Evolutionary conservation across 805 yeast species (phyloP).

Genomic region (Nakazawaea peltata): DNA sequence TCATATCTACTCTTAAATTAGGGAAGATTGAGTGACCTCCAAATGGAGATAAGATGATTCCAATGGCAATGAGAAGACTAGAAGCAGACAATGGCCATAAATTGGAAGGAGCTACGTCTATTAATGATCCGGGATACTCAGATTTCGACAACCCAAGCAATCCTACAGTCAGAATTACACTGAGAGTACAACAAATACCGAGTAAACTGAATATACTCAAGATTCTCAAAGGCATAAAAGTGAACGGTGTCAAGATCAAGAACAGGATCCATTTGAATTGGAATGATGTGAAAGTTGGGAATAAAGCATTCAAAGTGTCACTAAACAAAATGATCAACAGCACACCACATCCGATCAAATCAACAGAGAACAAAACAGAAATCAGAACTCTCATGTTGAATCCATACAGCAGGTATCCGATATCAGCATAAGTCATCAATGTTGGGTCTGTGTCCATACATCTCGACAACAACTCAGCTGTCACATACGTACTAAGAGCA

Average conservation of each 20-base stretch:
- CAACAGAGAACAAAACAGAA: constrained; percentile 67
- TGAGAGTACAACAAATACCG: constrained; percentile 49
- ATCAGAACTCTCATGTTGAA: constrained; percentile 65
- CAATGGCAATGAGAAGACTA: constrained; percentile 42
- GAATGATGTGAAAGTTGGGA: constrained; percentile 42
- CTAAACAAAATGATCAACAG: constrained; percentile 76
- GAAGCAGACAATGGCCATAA: constrained; percentile 29
- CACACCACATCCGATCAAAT: constrained; percentile 75
- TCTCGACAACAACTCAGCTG: constrained; percentile 65
- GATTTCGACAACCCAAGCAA: constrained; percentile 37
- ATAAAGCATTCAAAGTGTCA: constrained; percentile 70
- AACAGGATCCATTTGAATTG: constrained; percentile 63
- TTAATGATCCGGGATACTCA: constrained; percentile 46
- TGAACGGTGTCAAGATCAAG: constrained; percentile 69
- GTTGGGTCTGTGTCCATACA: constrained; percentile 78
- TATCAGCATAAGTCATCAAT: constrained; percentile 79
- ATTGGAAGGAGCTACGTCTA: constrained; percentile 35
- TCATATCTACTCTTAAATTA: constrained; percentile 66
- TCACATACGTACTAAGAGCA: constrained; percentile 64
- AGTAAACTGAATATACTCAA: constrained; percentile 45
- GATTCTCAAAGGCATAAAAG: constrained; percentile 50
- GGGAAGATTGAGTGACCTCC: constrained; percentile 86
- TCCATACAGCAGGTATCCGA: constrained; percentile 84
- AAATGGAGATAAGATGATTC: constrained; percentile 69
- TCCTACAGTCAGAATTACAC: constrained; percentile 37